Evolutionary conservation across 2,329 filamentous ascomycete genomes (phyloP).

Genomic region (Verticillium klebahnii): DNA sequence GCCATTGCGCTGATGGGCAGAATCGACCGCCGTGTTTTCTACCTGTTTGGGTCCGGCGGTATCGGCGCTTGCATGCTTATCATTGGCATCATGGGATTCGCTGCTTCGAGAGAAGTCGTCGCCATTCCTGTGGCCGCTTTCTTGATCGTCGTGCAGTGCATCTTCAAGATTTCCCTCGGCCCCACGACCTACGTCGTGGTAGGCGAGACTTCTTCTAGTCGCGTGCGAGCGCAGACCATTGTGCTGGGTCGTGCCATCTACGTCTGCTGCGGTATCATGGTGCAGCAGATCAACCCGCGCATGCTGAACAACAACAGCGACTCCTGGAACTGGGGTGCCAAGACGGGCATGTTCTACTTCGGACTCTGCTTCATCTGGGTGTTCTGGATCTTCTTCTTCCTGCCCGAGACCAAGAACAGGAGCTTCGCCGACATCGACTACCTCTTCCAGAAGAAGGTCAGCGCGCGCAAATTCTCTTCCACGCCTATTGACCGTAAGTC

Average conservation of each 20-base stretch:
- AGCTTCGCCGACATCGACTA: conserved; percentile 33
- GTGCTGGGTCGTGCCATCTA: conserved; percentile 37
- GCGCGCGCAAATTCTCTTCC: conserved; percentile 8
- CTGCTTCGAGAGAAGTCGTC: conserved; percentile 12
- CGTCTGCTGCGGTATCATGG: conserved; percentile 34
- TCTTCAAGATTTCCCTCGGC: conserved; percentile 39
- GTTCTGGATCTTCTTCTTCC: conserved; percentile 74
- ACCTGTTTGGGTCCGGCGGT: conserved; percentile 33
- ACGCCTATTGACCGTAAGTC: conserved; percentile 23
- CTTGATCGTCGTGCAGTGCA: conserved; percentile 32
- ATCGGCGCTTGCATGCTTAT: conserved; percentile 36
- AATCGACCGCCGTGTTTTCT: conserved; percentile 33
- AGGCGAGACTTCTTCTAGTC: conserved; percentile 36
- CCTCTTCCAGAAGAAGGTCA: conserved; percentile 15
- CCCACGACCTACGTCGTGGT: conserved; percentile 40
- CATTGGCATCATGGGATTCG: conserved; percentile 33
- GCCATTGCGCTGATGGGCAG: conserved; percentile 33
- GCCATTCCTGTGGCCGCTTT: conserved; percentile 29
- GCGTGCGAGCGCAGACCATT: conserved; percentile 40
- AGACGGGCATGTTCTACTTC: conserved; percentile 32
- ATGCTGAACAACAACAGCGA: conserved; percentile 23
- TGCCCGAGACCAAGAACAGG: conserved; percentile 75
- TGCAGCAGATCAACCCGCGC: conserved; percentile 31
- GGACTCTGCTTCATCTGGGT: conserved; percentile 74
- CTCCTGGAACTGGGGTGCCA: conserved; percentile 31